Base-by-base conservation (phyloP, 306 rosid genomes). In the Glycyrrhiza uralensis region DNA sequence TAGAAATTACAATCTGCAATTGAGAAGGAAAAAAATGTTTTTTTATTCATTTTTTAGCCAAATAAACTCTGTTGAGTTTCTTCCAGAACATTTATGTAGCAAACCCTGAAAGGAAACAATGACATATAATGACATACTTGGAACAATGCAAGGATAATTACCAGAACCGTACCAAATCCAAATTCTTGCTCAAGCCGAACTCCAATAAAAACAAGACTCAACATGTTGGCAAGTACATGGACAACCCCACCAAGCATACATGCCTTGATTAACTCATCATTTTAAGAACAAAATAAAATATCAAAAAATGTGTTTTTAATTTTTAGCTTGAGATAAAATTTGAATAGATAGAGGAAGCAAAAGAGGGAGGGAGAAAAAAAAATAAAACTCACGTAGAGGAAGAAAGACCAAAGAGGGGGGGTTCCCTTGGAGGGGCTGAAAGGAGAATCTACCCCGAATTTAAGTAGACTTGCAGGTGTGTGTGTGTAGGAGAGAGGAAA, bases 331-430 rank as follows among this genome's bases (percentile, higher is more conserved):
- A 14, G 61, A 46, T 18, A 15, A n/a, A n/a, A n/a, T n/a, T n/a
- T n/a, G n/a, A 11, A 57, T 4, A 55, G 10, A 55, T 26, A 55
- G 3, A 55, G 18, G 29, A 35, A 35, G 41, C 2, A 35, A 35
- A 7, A 12, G 41, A 35, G 45, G 44, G n/a, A n/a, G n/a, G n/a
- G n/a, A n/a, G n/a, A n/a, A n/a, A n/a, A n/a, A n/a, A n/a, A 2
- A 62, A 6, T 10, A 28, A 7, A 69, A 63, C 83, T 82, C 55
- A 91, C 97, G 97, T 85, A 35, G 71, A 13, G 30, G 95, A 71
- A 85, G 97, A 91, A 76, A 95, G 97, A 41, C 95, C 97, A 13
- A 91, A 81, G 79, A 91, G 92, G 17, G n/a, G n/a, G 90, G 97
- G 47, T 91, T 91, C 58, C 88, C 92, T 17, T 83, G 87, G n/a